Evolutionary conservation across 805 yeast genomes (phyloP).

Genomic region (Ogataea paradorogensis): DNA sequence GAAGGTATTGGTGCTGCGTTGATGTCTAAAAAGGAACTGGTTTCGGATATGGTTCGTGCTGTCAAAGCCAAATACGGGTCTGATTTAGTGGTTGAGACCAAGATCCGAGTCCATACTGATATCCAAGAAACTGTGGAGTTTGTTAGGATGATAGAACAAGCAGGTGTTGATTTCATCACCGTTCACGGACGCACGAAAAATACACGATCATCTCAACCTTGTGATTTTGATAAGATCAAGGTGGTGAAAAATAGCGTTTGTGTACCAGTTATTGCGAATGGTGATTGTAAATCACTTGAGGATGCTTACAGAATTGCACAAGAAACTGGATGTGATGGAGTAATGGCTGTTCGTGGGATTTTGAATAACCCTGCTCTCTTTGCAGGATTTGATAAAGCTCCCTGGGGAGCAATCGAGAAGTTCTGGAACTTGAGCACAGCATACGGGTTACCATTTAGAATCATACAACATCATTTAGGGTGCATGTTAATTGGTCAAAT

Average conservation of each 20-base stretch:
- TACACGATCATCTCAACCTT: constrained; percentile 83
- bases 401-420: constrained; percentile 87
- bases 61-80: constrained; percentile 76
- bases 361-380: constrained; percentile 85
- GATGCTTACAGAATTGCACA: constrained; percentile 65
- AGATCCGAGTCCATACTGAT: constrained; percentile 84
- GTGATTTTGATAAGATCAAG: constrained; percentile 77
- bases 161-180: constrained; percentile 92
- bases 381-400: constrained; percentile 67
- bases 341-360: constrained; percentile 93
- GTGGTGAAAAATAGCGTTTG: constrained; percentile 51
- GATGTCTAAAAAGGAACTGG: constrained; percentile 77
- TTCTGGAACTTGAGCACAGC: constrained; percentile 77
- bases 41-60: constrained; percentile 78
- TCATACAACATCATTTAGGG: constrained; percentile 82
- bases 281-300: constrained; percentile 75
- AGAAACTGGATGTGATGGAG: constrained; percentile 79
- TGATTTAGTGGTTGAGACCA: constrained; percentile 77
- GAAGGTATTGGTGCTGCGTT: constrained; percentile 98
- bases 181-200: constrained; percentile 89
- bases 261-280: constrained; percentile 93
- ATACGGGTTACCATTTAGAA: constrained; percentile 81
- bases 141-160: constrained; percentile 69
- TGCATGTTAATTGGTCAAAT: constrained; percentile 73
- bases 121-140: constrained; percentile 67